These are phyloP conservation scores for Akanthomyces dipterigenus DNA, from an alignment of 2,329 filamentous ascomycete species.

Conservation along the genomic window DNA sequence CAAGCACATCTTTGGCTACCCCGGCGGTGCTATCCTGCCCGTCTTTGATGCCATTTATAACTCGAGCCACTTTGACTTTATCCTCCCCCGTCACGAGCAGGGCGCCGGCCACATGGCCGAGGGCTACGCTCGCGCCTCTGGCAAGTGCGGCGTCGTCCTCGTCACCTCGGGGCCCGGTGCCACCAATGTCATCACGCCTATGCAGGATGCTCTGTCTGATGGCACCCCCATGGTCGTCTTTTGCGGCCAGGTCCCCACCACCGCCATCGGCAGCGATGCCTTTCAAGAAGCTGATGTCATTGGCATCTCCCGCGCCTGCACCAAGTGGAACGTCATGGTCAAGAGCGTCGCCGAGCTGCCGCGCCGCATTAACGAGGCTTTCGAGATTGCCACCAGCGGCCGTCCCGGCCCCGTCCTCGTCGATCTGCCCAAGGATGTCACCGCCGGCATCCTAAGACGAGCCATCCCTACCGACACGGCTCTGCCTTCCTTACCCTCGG, in stretches of 20 bases:
- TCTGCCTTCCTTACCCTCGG: slow-evolving; percentile 75
- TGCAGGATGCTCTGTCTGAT: slow-evolving; percentile 93
- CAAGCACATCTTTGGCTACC: slow-evolving; percentile 91
- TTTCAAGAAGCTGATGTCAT: slow-evolving; percentile 96
- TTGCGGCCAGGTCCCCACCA: slow-evolving; percentile 84
- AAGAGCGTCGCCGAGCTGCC: slow-evolving; percentile 92
- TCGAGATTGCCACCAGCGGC: slow-evolving; percentile 93
- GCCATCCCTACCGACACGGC: slow-evolving; percentile 73
- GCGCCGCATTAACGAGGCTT: slow-evolving; percentile 91
- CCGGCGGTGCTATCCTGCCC: slow-evolving; percentile 91
- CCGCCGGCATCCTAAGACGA: slow-evolving; percentile 71
- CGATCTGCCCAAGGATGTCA: slow-evolving; percentile 94
- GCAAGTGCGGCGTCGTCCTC: slow-evolving; percentile 89
- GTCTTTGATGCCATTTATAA: slow-evolving; percentile 99
- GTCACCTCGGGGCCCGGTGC: slow-evolving; percentile 95
- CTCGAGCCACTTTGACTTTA: slow-evolving; percentile 92
- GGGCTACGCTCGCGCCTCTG: slow-evolving; percentile 88
- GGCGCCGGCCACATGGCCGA: slow-evolving; percentile 98
- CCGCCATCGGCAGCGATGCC: slow-evolving; percentile 86
- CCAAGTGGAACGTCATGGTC: slow-evolving; percentile 99
- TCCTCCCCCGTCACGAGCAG: slow-evolving; percentile 93
- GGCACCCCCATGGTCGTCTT: slow-evolving; percentile 96
- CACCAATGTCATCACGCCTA: slow-evolving; percentile 92
- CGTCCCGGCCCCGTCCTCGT: slow-evolving; percentile 91
- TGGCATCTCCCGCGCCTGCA: slow-evolving; percentile 89